Conservation (phyloP, 805 yeast species). For the Lachancea quebecensis region DNA sequence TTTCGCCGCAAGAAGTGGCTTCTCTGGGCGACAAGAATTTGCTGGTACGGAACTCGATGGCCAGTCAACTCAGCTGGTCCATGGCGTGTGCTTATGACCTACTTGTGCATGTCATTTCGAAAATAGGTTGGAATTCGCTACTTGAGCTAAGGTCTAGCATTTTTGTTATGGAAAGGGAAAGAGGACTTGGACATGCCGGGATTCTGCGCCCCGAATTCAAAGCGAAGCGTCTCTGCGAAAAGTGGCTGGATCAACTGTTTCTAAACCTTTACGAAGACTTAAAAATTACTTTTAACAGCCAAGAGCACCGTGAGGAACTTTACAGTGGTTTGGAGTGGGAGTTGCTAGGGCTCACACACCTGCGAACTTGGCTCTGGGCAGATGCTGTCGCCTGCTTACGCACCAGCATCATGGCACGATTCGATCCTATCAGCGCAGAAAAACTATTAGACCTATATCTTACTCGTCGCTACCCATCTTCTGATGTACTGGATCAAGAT, state of each 20-base stretch:
- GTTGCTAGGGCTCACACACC: conserved; percentile 51
- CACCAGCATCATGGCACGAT: conserved; percentile 49
- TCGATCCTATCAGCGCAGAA: conserved; percentile 53
- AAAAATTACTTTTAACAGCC: conserved; percentile 25
- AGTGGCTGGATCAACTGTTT: conserved; percentile 31
- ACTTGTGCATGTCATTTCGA: conserved; percentile 57
- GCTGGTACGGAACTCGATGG: conserved; percentile 25
- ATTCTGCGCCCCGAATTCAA: conserved; percentile 17
- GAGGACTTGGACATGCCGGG: conserved; percentile 17
- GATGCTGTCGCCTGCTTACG: conserved; percentile 47
- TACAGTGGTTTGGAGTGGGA: conserved; percentile 74
- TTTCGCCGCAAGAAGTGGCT: conserved; percentile 25
- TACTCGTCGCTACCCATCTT: conserved; percentile 11
- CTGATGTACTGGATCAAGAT: conserved; percentile 29
- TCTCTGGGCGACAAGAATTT: conserved; percentile 22
- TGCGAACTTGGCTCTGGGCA: conserved; percentile 41
- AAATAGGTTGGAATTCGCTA: conserved; percentile 78
- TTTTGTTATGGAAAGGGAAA: conserved; percentile 78
- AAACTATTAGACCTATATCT: conserved; percentile 40
- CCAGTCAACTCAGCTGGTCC: conserved; percentile 25
- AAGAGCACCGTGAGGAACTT: conserved; percentile 29
- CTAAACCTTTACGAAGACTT: conserved; percentile 32
- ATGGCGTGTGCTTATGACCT: conserved; percentile 52
- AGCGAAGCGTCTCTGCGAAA: conserved; percentile 27
- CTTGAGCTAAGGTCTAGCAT: conserved; percentile 58